Base-by-base conservation (phyloP, 306 rosid species). In the Leucaena leucocephala region DNA sequence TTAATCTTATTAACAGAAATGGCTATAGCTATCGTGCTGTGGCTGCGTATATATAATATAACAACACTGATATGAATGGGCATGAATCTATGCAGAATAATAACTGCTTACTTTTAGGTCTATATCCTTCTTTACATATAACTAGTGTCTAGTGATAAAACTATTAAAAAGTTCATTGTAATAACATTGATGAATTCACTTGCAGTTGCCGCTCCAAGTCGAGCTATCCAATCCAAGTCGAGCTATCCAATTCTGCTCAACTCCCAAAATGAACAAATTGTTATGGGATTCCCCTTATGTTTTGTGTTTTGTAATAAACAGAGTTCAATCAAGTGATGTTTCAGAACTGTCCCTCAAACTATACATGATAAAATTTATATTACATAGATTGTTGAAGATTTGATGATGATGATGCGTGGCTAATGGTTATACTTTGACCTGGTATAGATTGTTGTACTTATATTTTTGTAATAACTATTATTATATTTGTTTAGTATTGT, bases 91-190 rank as follows among this genome's bases (percentile, higher is more conserved):
- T 40, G 68, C 73, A 84, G 84, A 38, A 49, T 38, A 4, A 48
- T 13, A 49, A 38, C 64, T 78, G 58, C 87, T 19, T 88, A 84
- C 49, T 74, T 82, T n/a, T 77, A 80, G 91, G 88, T 74, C 45
- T 74, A 34, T 19, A 65, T 22, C 65, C 38, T 9, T 74, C 71
- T 61, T 48, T 52, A 10, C 63, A 10, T 42, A 8, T 64, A 15
- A 7, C 17, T 14, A 9, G 9, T 42, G 14, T 27, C 8, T 5
- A 3, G 7, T 7, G 10, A 16, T 15, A 40, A 43, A 54, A 43
- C n/a, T 63, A 0, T 7, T 4, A 45, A 54, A n/a, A 42, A 55
- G 7, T 40, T 22, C 40, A 13, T 14, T 38, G 7, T 70, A 22
- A 27, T 42, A 40, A 59, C 8, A 14, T 21, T 52, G 10, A 65